These are phyloP conservation scores for Xylaria telfairii DNA, from an alignment of 495 filamentous ascomycete genomes.

Conservation along the genomic window DNA sequence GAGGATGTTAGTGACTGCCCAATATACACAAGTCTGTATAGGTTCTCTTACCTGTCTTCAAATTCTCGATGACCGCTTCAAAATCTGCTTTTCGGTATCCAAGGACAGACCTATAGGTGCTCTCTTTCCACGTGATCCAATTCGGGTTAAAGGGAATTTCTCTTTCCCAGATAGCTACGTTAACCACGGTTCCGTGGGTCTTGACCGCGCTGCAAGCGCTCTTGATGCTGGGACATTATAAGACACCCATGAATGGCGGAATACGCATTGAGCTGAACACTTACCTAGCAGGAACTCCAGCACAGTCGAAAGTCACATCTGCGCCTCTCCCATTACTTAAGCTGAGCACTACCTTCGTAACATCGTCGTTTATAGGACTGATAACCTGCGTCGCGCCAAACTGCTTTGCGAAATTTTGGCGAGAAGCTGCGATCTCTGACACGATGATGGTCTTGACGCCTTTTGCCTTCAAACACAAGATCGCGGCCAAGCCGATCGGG, in stretches of 20 bases:
- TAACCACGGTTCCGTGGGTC: slow-evolving; percentile 63
- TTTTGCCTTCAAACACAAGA: slow-evolving; percentile 60
- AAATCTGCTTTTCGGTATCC: slow-evolving; percentile 63
- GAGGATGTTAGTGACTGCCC: neutral
- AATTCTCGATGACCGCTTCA: slow-evolving; percentile 58
- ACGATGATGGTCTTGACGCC: slow-evolving; percentile 61
- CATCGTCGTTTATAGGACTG: slow-evolving; percentile 60
- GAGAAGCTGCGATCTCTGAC: slow-evolving; percentile 57
- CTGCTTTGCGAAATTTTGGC: slow-evolving; percentile 55
- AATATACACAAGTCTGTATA: neutral
- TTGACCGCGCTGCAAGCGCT: slow-evolving; percentile 56
- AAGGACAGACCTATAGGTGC: slow-evolving; percentile 56
- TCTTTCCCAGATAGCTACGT: slow-evolving; percentile 69
- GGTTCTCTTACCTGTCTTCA: slow-evolving; percentile 48
- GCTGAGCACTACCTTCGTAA: slow-evolving; percentile 51
- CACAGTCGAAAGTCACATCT: slow-evolving; percentile 63
- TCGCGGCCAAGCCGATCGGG: slow-evolving; percentile 65
- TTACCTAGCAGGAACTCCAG: slow-evolving; percentile 58
- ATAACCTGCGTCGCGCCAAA: slow-evolving; percentile 63
- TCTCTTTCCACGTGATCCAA: slow-evolving; percentile 51
- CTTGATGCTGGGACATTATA: slow-evolving; percentile 40
- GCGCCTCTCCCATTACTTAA: slow-evolving; percentile 57
- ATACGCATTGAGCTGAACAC: neutral
- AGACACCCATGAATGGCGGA: neutral
- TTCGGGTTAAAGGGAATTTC: slow-evolving; percentile 56